Percentiles rank a stretch among this genome's conserved stretches.
phyloP scores from a whole-genome alignment of 225 moss, liverwort and hornwort genomes.

The Polytrichum formosum region DNA sequence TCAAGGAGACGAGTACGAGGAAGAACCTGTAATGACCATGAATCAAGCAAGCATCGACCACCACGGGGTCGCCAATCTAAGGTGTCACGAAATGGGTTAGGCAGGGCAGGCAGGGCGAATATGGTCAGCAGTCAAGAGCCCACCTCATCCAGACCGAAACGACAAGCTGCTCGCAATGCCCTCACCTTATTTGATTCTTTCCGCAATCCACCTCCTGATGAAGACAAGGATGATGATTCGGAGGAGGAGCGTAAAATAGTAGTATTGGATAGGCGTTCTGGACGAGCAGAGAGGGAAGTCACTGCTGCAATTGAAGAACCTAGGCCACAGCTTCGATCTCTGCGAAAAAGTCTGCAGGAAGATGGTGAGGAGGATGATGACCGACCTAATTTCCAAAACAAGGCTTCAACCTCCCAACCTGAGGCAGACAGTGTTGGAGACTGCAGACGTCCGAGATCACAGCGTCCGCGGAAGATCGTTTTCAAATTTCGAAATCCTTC shows the following conservation, averaged over 20 bases:
- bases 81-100: slow-evolving; percentile 28
- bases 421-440: slow-evolving; percentile 80
- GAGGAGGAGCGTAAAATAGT: slow-evolving; percentile 34
- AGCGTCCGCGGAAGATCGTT: slow-evolving; percentile 64
- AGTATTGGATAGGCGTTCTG: slow-evolving; percentile 18
- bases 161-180: slow-evolving; percentile 92
- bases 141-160: slow-evolving; percentile 66
- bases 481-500: slow-evolving; percentile 73
- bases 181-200: slow-evolving; percentile 73
- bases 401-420: slow-evolving; percentile 39
- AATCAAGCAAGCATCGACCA: slow-evolving; percentile 52
- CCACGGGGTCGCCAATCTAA: slow-evolving; percentile 57
- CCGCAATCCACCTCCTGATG: slow-evolving; percentile 53
- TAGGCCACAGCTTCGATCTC: slow-evolving; percentile 42
- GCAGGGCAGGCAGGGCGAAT: slow-evolving; percentile 31
- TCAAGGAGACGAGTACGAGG: slow-evolving; percentile 74
- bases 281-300: slow-evolving; percentile 25
- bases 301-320: slow-evolving; percentile 24
- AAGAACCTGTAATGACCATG: slow-evolving; percentile 62
- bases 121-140: slow-evolving; percentile 57
- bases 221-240: slow-evolving; percentile 41
- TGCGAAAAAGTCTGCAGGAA: slow-evolving; percentile 30
- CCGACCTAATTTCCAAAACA: slow-evolving; percentile 21
- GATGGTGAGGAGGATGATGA: slow-evolving; percentile 36
- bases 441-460: slow-evolving; percentile 87